Conservation (phyloP, 768 basidiomycete species). For the Pulveroboletus sp. region DNA sequence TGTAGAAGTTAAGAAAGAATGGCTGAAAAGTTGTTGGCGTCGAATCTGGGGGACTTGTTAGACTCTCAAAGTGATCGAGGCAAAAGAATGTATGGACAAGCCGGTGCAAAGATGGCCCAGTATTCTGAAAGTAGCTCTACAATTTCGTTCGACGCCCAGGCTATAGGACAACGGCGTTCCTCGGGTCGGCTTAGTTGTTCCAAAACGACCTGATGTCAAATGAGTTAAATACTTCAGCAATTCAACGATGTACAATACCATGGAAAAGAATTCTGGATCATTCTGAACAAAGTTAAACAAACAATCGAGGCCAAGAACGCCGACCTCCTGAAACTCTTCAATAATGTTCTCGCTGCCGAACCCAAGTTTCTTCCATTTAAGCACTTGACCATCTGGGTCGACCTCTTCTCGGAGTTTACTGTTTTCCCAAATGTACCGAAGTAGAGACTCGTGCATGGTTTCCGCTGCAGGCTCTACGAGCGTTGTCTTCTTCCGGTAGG, state of each 20-base stretch:
- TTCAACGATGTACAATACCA: constrained; percentile 39
- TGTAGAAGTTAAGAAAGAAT: constrained; percentile 83
- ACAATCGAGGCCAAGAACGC: constrained; percentile 80
- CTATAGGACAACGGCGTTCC: constrained; percentile 79
- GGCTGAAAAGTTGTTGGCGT: constrained; percentile 82
- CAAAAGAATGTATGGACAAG: constrained; percentile 51
- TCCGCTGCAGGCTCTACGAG: constrained; percentile 68
- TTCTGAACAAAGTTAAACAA: constrained; percentile 71
- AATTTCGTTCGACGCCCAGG: constrained; percentile 80
- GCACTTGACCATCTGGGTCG: constrained; percentile 44
- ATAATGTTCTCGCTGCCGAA: constrained; percentile 73
- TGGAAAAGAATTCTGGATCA: constrained; percentile 72
- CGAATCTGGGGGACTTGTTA: constrained; percentile 45
- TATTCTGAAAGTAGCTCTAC: constrained; percentile 82
- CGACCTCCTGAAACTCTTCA: constrained; percentile 75
- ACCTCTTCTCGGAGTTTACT: constrained; percentile 55
- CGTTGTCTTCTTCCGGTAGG: constrained; percentile 78
- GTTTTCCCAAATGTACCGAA: constrained; percentile 68
- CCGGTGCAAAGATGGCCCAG: constrained; percentile 83
- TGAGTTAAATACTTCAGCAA: constrained; percentile 6
- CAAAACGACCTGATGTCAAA: constrained; percentile 54
- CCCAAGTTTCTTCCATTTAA: constrained; percentile 79
- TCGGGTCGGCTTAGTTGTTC: constrained; percentile 77
- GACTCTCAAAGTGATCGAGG: not conserved
- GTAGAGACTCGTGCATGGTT: constrained; percentile 50